Conservation (phyloP, 2,329 filamentous ascomycete genomes). For the Bertia moriformis region DNA sequence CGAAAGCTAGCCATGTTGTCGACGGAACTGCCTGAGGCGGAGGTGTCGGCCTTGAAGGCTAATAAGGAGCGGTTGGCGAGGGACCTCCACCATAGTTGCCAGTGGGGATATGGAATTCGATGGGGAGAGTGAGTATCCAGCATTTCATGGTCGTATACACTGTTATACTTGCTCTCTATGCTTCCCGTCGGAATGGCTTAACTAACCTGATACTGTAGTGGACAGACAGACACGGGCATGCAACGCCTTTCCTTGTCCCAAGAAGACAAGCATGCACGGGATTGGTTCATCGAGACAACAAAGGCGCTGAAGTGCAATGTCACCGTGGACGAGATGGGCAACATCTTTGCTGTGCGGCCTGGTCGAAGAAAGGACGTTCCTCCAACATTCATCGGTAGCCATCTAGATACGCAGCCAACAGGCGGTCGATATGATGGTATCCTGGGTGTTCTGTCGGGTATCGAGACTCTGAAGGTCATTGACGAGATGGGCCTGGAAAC, state of each 20-base stretch:
- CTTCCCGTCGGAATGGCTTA: no score
- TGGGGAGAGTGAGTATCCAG: neutral
- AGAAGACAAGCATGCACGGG: constrained; percentile 54
- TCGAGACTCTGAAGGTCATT: constrained; percentile 59
- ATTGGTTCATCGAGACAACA: constrained; percentile 60
- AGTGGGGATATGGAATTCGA: neutral
- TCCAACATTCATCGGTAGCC: constrained; percentile 57
- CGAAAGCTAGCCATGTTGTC: neutral
- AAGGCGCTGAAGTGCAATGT: constrained; percentile 50
- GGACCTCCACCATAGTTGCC: neutral
- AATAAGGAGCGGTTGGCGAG: neutral
- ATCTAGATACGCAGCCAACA: constrained; percentile 49
- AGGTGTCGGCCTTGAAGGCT: neutral
- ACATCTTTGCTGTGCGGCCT: constrained; percentile 61
- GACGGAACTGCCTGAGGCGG: neutral
- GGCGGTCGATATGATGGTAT: constrained; percentile 67
- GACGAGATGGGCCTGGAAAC: constrained; percentile 56
- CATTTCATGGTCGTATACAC: neutral
- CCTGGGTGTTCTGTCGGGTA: constrained; percentile 55
- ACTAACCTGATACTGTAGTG: no score
- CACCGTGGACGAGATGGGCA: constrained; percentile 63
- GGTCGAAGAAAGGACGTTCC: constrained; percentile 40
- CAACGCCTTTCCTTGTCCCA: constrained; percentile 58
- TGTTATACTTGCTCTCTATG: no score
- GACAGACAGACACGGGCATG: constrained; percentile 58